These are phyloP conservation scores for Penicillium paxilli DNA, from an alignment of 495 filamentous ascomycete species.

Conservation along the genomic window DNA sequence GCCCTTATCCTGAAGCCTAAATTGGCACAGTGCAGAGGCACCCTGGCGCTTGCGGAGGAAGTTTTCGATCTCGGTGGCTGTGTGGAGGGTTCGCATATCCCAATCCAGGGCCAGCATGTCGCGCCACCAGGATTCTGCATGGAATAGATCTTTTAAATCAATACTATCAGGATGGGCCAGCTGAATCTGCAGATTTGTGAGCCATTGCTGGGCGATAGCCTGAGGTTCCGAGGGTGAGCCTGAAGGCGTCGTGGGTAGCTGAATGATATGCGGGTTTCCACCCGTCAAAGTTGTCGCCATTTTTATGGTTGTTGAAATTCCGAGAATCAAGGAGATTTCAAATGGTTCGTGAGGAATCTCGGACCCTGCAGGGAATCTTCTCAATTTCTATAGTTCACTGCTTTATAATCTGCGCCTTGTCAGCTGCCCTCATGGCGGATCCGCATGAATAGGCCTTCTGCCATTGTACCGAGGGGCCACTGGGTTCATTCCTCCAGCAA, in stretches of 20 bases:
- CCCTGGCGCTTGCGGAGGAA: conserved; percentile 45
- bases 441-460: background rate
- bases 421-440: background rate
- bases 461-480: conserved; percentile 2
- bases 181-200: conserved; percentile 27
- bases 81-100: conserved; percentile 57
- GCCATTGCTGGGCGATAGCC: conserved; percentile 37
- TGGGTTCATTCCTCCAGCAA: background rate
- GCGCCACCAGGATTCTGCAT: conserved; percentile 60
- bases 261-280: conserved; percentile 32
- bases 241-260: conserved; percentile 29
- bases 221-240: conserved; percentile 20
- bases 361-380: background rate
- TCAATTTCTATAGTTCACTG: background rate
- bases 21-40: conserved; percentile 29
- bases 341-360: too few relatives aligned
- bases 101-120: conserved; percentile 62
- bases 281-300: conserved; percentile 29
- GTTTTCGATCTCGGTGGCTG: conserved; percentile 42
- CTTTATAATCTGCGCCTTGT: background rate
- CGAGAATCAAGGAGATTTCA: background rate
- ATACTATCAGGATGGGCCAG: conserved; percentile 19
- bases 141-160: conserved; percentile 41
- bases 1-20: conserved; percentile 43
- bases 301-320: background rate